Evolutionary conservation across 2,329 filamentous ascomycete genomes (phyloP), one percentile per base, ranked within the genome.

Genomic region (Leptoxyphium fumago): DNA sequence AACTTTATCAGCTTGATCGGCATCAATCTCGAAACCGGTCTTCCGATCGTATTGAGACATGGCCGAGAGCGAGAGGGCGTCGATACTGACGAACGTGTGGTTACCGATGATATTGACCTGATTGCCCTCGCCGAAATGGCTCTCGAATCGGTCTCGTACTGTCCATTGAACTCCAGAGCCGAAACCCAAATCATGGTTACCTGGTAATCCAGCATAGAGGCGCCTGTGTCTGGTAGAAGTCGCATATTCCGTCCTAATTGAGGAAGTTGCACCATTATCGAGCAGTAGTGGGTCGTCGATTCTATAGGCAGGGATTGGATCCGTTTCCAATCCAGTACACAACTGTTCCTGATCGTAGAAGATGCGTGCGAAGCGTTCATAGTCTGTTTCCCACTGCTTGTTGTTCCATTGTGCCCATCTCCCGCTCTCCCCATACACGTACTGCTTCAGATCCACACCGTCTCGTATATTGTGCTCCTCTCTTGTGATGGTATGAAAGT

Each of bases 101-200:
- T 98, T 98, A 10, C 85, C 91, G 43, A 96, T 73, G 5, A 96
- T 74, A 60, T 96, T 87, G 15, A 98, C 79, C 8, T 85, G 74
- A 61, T 95, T 96, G n/a, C 80, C 77, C 44, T 91, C 81, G 4
- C 91, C 91, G 64, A 98, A 96, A 59, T 81, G 94, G 2, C 81
- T 77, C 55, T 82, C 77, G 61, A 96, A 98, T 13, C 91, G 73
- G 54, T 91, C 73, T 42, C 88, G 76, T 29, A 94, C 85, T 0
- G 82, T 72, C 8, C 81, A 60, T 59, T 94, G 85, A 40, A 98
- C 80, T 39, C 88, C 83, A 17, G 78, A 78, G 2, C 85, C 89
- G 57, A 96, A 94, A 0, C 91, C 91, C 36, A 96, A 63, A 60
- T 98, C 91, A 60, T 98, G 91, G 56, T 98, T 98, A 2, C 91